Base-by-base conservation (phyloP, 768 basidiomycete species). In the Cyclocybe cylindracea region DNA sequence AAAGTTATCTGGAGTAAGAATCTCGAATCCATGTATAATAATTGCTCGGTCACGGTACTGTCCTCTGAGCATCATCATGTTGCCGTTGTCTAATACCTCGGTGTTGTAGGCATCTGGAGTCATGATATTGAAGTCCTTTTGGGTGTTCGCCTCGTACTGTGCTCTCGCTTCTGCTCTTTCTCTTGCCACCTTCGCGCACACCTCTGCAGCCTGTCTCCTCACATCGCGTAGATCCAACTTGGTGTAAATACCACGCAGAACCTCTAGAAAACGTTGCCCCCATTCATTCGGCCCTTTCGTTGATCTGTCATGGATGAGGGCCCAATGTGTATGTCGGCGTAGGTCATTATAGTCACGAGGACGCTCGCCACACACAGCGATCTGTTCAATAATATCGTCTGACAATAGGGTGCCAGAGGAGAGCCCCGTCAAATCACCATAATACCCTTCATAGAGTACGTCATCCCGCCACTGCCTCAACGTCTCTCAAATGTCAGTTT, bases 371-470 rank as follows among this genome's bases (percentile, higher is more conserved):
- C 56, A 57, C 5, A 39, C 33, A 4, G 39, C 10, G 13, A 57
- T 34, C 10, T n/a, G 31, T 7, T 53, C 32, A 14, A 59, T 55
- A 35, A 55, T 41, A 14, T 52, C 40, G 29, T 59, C 57, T 14
- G n/a, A 11, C 6, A 55, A 7, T 2, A 59, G 13, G 0, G 39
- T 41, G 8, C 36, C 35, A 6, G n/a, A 31, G 2, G 54, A 53
- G 7, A 55, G 29, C n/a, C n/a, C 11, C 6, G 34, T 43, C 13
- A 40, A 35, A 0, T n/a, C 45, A 16, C 16, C 8, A 35, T 52
- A 55, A 13, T 14, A 31, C 14, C 5, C 10, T 13, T 37, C 18
- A 7, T 49, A 11, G 18, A 59, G 51, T 3, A 16, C 41, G 13
- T 29, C 13, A 10, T 59, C 50, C 5, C 50, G 40, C 57, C 57